Evolutionary conservation across 2,329 filamentous ascomycete species (phyloP), one percentile per base, ranked within the genome.

Genomic region (Diaporthe sp.): DNA sequence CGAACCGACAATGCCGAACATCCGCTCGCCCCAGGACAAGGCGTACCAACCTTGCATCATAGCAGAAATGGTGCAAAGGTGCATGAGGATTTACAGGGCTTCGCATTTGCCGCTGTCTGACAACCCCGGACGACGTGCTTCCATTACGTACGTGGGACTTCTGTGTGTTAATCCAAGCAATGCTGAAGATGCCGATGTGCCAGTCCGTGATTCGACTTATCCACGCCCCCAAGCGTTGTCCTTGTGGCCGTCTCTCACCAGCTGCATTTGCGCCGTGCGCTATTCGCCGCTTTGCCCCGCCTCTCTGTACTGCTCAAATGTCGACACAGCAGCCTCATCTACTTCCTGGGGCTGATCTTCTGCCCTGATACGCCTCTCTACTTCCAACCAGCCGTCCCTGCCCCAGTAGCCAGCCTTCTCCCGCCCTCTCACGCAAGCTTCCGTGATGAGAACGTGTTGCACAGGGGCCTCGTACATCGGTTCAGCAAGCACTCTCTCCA

Each of bases 381-480:
- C 87, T 82, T 94, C 92, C 61, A 93, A 90, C 8, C 90, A 87
- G 1, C 94, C 90, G 19, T 94, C 94, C 76, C 94, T 92, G 2
- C 92, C 93, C 90, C 91, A 93, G 78, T 92, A 92, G 0, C 84
- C 84, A 1, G 87, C 87, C 83, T 89, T 91, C 79, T 92, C 92
- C 34, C 87, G 87, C 17, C 93, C 91, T 28, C 87, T 86, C 1
- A 94, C 93, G 44, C 93, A 93, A 2, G 86, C 89, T 81, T 95
- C 92, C 0, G 93, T 94, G 57, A 96, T 90, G 12, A 95, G 87
- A 2, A 95, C 93, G 79, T 94, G 94, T 31, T 93, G 91, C 78
- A 93, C 92, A 6, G 94, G 94, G 0, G 93, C 92, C 80, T 95
- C 93, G 81, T 95, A 96, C 90, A 96, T 96, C 44, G 94, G 92